Evolutionary conservation across 441 rosid genomes (phyloP).

Genomic region (Corymbia citriodora): DNA sequence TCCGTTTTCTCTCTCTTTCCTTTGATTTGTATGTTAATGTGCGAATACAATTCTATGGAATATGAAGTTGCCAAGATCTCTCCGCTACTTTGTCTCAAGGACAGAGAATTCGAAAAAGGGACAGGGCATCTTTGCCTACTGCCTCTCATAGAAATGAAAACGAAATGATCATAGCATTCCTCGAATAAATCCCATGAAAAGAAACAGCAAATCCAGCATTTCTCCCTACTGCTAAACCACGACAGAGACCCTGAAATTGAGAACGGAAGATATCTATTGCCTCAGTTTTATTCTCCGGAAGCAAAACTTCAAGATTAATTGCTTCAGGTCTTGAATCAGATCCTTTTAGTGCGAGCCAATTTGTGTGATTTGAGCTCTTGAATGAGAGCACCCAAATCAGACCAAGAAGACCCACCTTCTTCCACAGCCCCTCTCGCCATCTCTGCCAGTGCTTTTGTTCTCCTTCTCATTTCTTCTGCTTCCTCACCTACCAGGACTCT

Average conservation of each 20-base stretch:
- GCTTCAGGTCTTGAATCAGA: background rate
- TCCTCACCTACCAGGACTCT: constrained; percentile 32
- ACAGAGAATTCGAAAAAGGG: no score
- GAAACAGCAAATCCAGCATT: background rate
- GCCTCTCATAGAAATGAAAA: no score
- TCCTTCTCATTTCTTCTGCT: constrained; percentile 44
- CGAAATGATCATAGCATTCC: no score
- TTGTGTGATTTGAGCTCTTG: constrained; percentile 20
- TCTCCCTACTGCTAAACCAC: background rate
- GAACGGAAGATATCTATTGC: background rate
- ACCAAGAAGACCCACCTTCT: constrained; percentile 56
- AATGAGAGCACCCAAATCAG: constrained; percentile 26
- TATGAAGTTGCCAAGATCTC: background rate
- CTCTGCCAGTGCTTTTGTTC: constrained; percentile 15
- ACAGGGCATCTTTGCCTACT: no score
- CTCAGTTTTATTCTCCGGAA: background rate
- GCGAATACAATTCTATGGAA: background rate
- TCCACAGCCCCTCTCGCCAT: constrained; percentile 34
- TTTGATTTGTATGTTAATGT: no score
- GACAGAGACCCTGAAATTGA: background rate
- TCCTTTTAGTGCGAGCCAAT: background rate
- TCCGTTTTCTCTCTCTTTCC: no score
- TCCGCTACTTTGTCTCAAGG: background rate
- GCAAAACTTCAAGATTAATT: background rate
- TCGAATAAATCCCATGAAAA: background rate